These are phyloP conservation scores for Mentha longifolia DNA, from an alignment of 257 asterid species.

Conservation along the genomic window DNA sequence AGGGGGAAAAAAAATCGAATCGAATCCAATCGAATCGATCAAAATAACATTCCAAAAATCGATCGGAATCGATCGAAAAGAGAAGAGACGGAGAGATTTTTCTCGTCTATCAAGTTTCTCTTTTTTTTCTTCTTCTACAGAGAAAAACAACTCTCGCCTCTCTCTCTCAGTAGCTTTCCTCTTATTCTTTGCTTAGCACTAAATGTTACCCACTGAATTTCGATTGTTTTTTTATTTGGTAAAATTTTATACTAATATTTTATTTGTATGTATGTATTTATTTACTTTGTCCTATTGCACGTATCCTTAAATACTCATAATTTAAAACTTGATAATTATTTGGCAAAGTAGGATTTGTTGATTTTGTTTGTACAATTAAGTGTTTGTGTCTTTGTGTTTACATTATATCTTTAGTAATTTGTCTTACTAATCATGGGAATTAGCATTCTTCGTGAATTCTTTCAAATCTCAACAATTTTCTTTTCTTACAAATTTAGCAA, in stretches of 20 bases:
- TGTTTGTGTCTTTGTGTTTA: no score
- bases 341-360: neutral
- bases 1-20: slow-evolving; percentile 26
- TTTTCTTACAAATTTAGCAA: no score
- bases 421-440: no score
- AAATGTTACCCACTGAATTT: slow-evolving; percentile 34
- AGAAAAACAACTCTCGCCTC: slow-evolving; percentile 31
- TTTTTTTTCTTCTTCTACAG: slow-evolving; percentile 11
- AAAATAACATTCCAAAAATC: slow-evolving; percentile 38
- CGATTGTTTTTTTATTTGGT: neutral
- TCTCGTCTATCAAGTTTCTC: slow-evolving; percentile 14
- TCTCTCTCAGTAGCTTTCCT: slow-evolving; percentile 23
- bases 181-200: slow-evolving; percentile 39
- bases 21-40: slow-evolving; percentile 36
- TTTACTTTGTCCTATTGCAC: neutral
- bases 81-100: slow-evolving; percentile 33
- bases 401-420: no score
- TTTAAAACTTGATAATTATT: neutral
- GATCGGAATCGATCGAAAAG: slow-evolving; percentile 33
- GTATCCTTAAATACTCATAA: slow-evolving; percentile 3
- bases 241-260: no score
- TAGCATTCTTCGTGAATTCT: no score
- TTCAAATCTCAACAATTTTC: no score
- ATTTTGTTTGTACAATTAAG: neutral
- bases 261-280: neutral